Evolutionary conservation across 2,329 filamentous ascomycete genomes (phyloP).

Genomic region (Colletotrichum musicola): DNA sequence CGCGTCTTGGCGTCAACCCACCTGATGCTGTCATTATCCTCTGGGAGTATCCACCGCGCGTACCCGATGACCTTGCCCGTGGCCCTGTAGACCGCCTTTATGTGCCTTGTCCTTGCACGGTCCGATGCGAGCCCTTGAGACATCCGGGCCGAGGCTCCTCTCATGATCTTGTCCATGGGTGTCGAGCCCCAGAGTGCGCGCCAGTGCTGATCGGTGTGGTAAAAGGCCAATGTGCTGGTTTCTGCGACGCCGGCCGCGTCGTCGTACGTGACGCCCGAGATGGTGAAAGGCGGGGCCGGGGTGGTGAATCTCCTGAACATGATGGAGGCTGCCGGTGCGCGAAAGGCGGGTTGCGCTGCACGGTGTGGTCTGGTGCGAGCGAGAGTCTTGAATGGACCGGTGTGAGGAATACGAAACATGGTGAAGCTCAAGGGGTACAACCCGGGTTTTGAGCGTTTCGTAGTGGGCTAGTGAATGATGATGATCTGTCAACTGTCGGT

Average conservation of each 20-base stretch:
- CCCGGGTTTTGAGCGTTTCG: too few species aligned
- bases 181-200: slow-evolving; percentile 16
- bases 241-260: slow-evolving; percentile 4
- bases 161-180: slow-evolving; percentile 11
- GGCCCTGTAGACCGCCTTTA: slow-evolving; percentile 6
- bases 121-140: neutral
- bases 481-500: too few species aligned
- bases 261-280: slow-evolving; percentile 9
- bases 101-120: neutral
- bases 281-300: neutral
- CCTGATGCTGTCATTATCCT: neutral
- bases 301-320: neutral
- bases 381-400: too few species aligned
- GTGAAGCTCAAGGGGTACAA: too few species aligned
- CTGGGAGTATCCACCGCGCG: slow-evolving; percentile 16
- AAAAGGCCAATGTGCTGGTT: slow-evolving; percentile 20
- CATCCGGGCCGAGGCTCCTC: slow-evolving; percentile 16
- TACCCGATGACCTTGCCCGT: slow-evolving; percentile 12
- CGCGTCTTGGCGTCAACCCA: slow-evolving; percentile 11
- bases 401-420: too few species aligned
- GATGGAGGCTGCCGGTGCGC: neutral
- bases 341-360: too few species aligned
- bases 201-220: slow-evolving; percentile 14
- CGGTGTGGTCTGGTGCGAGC: too few species aligned
- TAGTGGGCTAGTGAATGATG: too few species aligned